phyloP scores from a whole-genome alignment of 768 basidiomycete genomes.

The Agaricus subrufescens region DNA sequence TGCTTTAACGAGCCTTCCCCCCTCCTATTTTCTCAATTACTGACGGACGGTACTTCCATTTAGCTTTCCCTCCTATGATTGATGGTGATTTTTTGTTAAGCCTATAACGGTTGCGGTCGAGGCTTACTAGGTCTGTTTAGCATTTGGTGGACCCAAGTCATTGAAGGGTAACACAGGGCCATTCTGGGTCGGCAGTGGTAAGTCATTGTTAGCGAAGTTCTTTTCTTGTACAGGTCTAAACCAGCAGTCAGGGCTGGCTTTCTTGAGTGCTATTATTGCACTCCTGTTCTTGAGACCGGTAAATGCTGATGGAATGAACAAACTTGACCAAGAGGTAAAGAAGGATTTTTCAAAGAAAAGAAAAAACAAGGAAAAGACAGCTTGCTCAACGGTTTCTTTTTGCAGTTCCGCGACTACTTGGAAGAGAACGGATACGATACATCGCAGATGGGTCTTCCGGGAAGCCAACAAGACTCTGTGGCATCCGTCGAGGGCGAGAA shows the following conservation, averaged over 20 bases:
- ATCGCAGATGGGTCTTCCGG: slow-evolving; percentile 57
- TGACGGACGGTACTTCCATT: background rate
- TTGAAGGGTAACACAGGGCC: slow-evolving; percentile 73
- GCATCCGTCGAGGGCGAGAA: slow-evolving; percentile 19
- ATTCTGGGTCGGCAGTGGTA: slow-evolving; percentile 82
- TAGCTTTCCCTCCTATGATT: slow-evolving; percentile 68
- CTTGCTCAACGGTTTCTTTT: background rate
- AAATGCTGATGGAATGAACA: slow-evolving; percentile 70
- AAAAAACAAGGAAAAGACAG: no score
- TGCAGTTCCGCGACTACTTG: slow-evolving; percentile 79
- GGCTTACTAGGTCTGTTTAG: slow-evolving; percentile 26
- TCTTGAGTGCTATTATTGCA: slow-evolving; percentile 72
- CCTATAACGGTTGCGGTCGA: background rate
- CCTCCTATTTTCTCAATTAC: no score
- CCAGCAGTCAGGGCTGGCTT: slow-evolving; percentile 48
- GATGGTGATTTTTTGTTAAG: slow-evolving; percentile 31
- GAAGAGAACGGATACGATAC: slow-evolving; percentile 78
- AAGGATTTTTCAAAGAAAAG: background rate
- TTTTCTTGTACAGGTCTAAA: background rate
- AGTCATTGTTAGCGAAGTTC: slow-evolving; percentile 9
- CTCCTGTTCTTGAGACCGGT: slow-evolving; percentile 73
- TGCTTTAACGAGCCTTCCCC: background rate
- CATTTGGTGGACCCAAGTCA: slow-evolving; percentile 53
- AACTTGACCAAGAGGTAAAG: slow-evolving; percentile 65
- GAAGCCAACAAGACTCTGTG: slow-evolving; percentile 19